These are phyloP conservation scores for Pseudonectria buxi DNA, from an alignment of 2,329 filamentous ascomycete species.

Conservation along the genomic window DNA sequence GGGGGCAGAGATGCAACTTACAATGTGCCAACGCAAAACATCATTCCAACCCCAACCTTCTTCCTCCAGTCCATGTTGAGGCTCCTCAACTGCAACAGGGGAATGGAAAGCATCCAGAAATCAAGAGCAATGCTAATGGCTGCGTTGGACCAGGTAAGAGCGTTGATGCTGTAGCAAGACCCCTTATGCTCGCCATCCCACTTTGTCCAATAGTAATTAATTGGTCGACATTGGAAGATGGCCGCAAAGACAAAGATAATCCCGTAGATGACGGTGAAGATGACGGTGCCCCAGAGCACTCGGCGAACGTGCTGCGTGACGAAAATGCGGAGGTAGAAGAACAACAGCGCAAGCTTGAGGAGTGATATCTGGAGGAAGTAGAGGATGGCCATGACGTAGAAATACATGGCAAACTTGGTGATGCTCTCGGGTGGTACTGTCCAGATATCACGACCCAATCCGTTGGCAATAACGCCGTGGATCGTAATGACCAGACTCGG, in stretches of 20 bases:
- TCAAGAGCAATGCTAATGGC: conserved; percentile 47
- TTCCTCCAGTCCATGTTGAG: conserved; percentile 41
- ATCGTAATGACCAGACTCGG: conserved; percentile 26
- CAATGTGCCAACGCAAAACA: conserved; percentile 46
- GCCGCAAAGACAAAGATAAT: conserved; percentile 35
- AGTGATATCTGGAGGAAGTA: conserved; percentile 42
- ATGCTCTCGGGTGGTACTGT: conserved; percentile 35
- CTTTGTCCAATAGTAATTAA: conserved; percentile 44
- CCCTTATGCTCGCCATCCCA: conserved; percentile 45
- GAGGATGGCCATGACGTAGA: conserved; percentile 36
- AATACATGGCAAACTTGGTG: conserved; percentile 35
- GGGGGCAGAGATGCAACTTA: conserved; percentile 19
- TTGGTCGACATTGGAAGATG: conserved; percentile 45
- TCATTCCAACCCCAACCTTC: conserved; percentile 41
- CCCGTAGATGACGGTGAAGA: conserved; percentile 33
- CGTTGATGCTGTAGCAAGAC: conserved; percentile 42
- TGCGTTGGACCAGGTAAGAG: conserved; percentile 44
- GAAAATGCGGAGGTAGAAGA: conserved; percentile 52
- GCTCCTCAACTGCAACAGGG: conserved; percentile 36
- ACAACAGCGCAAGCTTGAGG: conserved; percentile 44
- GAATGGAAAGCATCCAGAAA: conserved; percentile 44
- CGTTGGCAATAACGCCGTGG: conserved; percentile 29
- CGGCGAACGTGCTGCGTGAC: conserved; percentile 31
- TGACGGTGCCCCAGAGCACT: conserved; percentile 36
- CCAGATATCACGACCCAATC: conserved; percentile 47